Evolutionary conservation across 2,329 filamentous ascomycete genomes (phyloP).

Genomic region (Alternaria arborescens): DNA sequence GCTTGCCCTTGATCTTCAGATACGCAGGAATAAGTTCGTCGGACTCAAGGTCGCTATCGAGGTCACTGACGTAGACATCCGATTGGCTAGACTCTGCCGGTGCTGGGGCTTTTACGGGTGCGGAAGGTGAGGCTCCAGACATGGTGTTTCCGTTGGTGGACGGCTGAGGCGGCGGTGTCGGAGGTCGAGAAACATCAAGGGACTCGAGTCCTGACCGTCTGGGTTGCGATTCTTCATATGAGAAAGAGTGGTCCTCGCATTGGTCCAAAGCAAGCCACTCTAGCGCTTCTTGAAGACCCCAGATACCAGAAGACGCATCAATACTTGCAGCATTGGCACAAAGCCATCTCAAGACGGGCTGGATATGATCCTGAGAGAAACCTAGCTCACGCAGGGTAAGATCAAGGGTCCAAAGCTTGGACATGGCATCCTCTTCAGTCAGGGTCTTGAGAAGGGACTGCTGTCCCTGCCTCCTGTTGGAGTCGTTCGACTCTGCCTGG

Average conservation of each 20-base stretch:
- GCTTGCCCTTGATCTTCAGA: conserved; percentile 71
- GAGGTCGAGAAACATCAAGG: conserved; percentile 36
- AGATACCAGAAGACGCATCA: conserved; percentile 70
- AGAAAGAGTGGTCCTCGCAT: conserved; percentile 71
- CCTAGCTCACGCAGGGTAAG: conserved; percentile 73
- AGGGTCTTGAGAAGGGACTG: conserved; percentile 54
- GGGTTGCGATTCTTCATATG: conserved; percentile 64
- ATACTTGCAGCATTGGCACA: conserved; percentile 46
- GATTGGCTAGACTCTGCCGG: conserved; percentile 27
- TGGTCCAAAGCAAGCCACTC: conserved; percentile 90
- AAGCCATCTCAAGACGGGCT: conserved; percentile 46
- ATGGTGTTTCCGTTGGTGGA: background rate
- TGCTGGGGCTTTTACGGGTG: conserved; percentile 9
- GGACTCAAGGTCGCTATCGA: conserved; percentile 60
- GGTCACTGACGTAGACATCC: conserved; percentile 56
- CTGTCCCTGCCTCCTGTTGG: conserved; percentile 57
- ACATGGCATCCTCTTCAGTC: conserved; percentile 78
- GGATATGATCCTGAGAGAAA: conserved; percentile 62
- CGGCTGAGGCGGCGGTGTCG: conserved; percentile 15
- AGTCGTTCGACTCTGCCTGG: conserved; percentile 66
- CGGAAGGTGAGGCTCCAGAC: background rate
- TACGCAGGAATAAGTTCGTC: conserved; percentile 73
- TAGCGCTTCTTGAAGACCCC: conserved; percentile 86
- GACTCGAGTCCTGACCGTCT: conserved; percentile 29
- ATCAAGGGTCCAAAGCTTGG: conserved; percentile 85